These are phyloP conservation scores for Fagopyrum tataricum DNA, from an alignment of 148 eudicot genomes.

Conservation along the genomic window DNA sequence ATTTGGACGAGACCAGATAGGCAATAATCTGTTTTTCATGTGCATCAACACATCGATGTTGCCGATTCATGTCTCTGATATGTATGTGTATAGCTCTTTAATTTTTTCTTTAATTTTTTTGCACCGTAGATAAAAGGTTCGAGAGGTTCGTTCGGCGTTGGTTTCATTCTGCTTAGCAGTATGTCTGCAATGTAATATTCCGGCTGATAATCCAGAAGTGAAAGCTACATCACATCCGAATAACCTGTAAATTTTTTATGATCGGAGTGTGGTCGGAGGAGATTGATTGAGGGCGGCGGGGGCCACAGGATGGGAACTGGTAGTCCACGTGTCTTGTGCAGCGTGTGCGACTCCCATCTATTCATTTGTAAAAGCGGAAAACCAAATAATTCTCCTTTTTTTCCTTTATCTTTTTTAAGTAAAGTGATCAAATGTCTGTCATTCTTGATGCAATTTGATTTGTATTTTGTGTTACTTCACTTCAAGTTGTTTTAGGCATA, in stretches of 20 bases:
- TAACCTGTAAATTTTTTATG: not conserved
- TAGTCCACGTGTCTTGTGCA: too few relatives aligned
- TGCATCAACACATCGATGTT: not conserved
- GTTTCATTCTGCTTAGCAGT: too few relatives aligned
- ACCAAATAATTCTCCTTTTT: too few relatives aligned
- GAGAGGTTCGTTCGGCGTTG: not conserved
- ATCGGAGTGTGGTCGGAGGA: not conserved
- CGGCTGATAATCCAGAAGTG: not conserved
- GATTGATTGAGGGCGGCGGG: not conserved
- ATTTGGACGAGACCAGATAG: not conserved
- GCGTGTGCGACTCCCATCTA: too few relatives aligned
- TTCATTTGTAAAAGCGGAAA: too few relatives aligned
- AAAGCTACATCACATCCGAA: not conserved
- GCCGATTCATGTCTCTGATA: slow-evolving; percentile 2
- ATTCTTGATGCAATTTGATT: too few relatives aligned
- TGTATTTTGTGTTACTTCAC: too few relatives aligned
- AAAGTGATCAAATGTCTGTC: too few relatives aligned
- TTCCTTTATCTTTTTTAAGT: too few relatives aligned
- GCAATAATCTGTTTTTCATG: not conserved
- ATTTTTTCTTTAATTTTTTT: not conserved
- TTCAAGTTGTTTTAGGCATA: too few relatives aligned
- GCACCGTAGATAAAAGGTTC: not conserved
- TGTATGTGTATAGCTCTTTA: not conserved
- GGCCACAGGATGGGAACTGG: too few relatives aligned
- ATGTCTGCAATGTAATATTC: not conserved